Conservation (phyloP, 768 basidiomycete species). For the Cyclocybe cylindracea region DNA sequence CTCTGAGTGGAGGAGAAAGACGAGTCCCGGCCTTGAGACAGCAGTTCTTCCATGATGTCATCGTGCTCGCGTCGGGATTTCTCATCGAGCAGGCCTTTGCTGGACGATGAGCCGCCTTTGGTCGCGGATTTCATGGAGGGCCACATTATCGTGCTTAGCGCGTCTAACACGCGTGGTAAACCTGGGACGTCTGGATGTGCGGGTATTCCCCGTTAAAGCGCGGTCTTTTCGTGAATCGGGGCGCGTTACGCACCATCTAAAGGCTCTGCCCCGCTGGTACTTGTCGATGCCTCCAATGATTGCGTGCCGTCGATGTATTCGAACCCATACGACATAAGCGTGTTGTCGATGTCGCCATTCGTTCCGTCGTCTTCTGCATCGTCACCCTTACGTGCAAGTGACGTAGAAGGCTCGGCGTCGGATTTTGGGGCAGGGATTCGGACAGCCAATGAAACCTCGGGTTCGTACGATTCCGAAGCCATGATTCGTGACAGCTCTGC, state of each 20-base stretch:
- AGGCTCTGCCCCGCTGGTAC: conserved; percentile 10
- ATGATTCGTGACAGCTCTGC: conserved; percentile 49
- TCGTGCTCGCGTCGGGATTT: conserved; percentile 11
- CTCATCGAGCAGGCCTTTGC: not conserved
- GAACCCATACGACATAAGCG: conserved; percentile 69
- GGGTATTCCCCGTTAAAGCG: not conserved
- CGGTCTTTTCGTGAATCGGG: not conserved
- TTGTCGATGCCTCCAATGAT: not conserved
- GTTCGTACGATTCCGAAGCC: conserved; percentile 42
- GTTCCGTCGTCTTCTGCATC: conserved; percentile 35
- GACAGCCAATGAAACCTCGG: conserved; percentile 75
- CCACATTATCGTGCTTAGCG: conserved; percentile 89
- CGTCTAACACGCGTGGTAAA: conserved; percentile 72
- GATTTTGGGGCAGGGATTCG: conserved; percentile 36
- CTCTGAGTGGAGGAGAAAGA: not conserved
- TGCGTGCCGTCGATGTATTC: conserved; percentile 66
- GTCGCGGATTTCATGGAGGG: conserved; percentile 61
- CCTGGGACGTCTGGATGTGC: conserved; percentile 55
- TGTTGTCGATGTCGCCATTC: conserved; percentile 61
- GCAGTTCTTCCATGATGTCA: conserved; percentile 19
- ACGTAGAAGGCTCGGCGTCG: not conserved
- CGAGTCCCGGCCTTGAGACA: conserved; percentile 4
- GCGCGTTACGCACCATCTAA: conserved; percentile 23
- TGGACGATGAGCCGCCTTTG: conserved; percentile 1
- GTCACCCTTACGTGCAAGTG: conserved; percentile 5